A percentile compares a stretch with the other conserved stretches of the same genome.
phyloP scores from a whole-genome alignment of 75 land plant species.

The Picea sitchensis region DNA sequence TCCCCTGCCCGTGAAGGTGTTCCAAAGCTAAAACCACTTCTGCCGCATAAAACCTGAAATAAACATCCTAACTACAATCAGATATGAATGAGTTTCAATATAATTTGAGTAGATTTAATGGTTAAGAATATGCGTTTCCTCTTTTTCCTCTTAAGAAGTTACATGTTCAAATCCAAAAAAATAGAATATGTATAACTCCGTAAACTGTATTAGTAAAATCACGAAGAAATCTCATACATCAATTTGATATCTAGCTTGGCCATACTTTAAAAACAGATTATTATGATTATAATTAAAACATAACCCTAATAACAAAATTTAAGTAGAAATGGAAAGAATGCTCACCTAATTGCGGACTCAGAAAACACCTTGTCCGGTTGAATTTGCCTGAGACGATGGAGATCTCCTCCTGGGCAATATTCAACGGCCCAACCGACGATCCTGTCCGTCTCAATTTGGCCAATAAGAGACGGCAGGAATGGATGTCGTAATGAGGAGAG shows the following conservation, averaged over 20 bases:
- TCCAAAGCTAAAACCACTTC: conserved; percentile 65
- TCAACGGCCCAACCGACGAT: conserved; percentile 64
- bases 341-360: conserved; percentile 39
- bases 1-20: conserved; percentile 51
- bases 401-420: conserved; percentile 80
- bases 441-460: conserved; percentile 41
- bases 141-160: too few relatives aligned
- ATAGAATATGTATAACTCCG: too few relatives aligned
- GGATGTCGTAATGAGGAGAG: conserved; percentile 37
- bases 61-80: background rate
- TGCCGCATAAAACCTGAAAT: conserved; percentile 65
- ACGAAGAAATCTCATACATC: too few relatives aligned
- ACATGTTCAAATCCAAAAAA: too few relatives aligned
- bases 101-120: too few relatives aligned
- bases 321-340: background rate
- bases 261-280: too few relatives aligned
- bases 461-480: conserved; percentile 62
- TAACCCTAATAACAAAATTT: too few relatives aligned
- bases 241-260: too few relatives aligned
- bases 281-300: too few relatives aligned
- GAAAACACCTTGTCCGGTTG: conserved; percentile 71
- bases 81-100: background rate
- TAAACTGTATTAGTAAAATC: too few relatives aligned
- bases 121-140: too few relatives aligned
- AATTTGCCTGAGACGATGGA: conserved; percentile 66